phyloP scores from a whole-genome alignment of 1,284 basidiomycete genomes.

The Phlebopus sp. region DNA sequence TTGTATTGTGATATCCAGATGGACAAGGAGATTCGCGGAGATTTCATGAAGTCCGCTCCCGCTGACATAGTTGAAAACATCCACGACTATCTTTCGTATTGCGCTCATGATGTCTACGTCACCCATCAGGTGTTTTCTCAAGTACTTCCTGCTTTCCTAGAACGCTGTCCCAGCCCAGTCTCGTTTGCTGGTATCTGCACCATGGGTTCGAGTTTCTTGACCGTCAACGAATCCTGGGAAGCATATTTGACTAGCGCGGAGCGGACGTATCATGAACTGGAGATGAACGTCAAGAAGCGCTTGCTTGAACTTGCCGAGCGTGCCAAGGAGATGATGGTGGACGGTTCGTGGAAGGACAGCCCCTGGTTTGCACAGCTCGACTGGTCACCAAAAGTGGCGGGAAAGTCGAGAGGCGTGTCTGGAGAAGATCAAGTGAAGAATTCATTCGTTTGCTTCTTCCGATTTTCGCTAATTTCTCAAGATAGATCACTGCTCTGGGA shows the following conservation, averaged over 20 bases:
- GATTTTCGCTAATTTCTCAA: conserved; percentile 2
- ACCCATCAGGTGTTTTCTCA: conserved; percentile 83
- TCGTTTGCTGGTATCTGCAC: conserved; percentile 89
- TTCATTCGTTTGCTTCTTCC: conserved; percentile 7
- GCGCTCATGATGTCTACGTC: conserved; percentile 79
- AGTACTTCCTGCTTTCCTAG: conserved; percentile 83
- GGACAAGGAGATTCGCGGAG: conserved; percentile 78
- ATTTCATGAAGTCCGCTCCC: conserved; percentile 69
- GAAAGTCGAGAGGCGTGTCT: conserved; percentile 62
- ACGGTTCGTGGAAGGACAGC: conserved; percentile 67
- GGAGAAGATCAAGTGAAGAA: conserved; percentile 18
- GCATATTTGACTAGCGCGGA: conserved; percentile 81
- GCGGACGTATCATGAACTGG: conserved; percentile 71
- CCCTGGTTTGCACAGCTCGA: conserved; percentile 92
- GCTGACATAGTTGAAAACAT: conserved; percentile 69
- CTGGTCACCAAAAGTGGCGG: conserved; percentile 87
- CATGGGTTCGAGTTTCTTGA: conserved; percentile 91
- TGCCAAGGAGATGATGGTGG: conserved; percentile 48
- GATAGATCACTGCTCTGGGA: conserved; percentile 6
- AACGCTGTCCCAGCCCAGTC: conserved; percentile 88
- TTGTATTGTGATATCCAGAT: conserved; percentile 84
- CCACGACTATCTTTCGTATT: conserved; percentile 83
- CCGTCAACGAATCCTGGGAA: conserved; percentile 90
- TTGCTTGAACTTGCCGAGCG: conserved; percentile 69
- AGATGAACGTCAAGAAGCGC: conserved; percentile 68